phyloP scores from a whole-genome alignment of 306 rosid species.

The Quillaja saponaria region DNA sequence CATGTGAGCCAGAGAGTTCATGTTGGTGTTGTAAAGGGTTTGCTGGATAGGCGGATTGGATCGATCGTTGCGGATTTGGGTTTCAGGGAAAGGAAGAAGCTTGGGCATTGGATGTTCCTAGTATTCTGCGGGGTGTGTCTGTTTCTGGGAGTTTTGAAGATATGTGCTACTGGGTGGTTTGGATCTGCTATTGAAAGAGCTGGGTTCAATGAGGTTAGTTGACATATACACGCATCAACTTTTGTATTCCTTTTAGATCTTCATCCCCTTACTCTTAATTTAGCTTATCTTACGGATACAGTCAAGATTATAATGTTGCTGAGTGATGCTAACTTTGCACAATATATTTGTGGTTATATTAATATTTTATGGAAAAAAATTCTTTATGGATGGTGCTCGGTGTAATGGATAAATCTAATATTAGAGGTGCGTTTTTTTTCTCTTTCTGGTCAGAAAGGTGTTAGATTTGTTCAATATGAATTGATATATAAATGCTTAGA shows the following conservation, averaged over 20 bases:
- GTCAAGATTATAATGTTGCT: not conserved
- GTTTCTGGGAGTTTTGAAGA: constrained; percentile 82
- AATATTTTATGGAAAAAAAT: too few species aligned
- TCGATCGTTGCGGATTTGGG: constrained; percentile 64
- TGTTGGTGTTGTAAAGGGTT: constrained; percentile 43
- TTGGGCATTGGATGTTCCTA: constrained; percentile 91
- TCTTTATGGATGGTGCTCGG: too few species aligned
- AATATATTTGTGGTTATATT: too few species aligned
- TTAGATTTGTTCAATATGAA: too few species aligned
- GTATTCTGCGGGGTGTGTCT: constrained; percentile 79
- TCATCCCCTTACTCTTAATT: not conserved
- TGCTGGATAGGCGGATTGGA: constrained; percentile 60
- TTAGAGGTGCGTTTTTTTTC: too few species aligned
- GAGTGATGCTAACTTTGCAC: too few species aligned
- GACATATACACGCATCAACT: not conserved
- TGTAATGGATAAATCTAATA: too few species aligned
- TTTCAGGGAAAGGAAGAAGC: constrained; percentile 63
- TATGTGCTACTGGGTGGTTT: constrained; percentile 95
- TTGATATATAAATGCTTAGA: too few species aligned
- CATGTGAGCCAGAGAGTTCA: constrained; percentile 60
- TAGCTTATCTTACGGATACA: not conserved
- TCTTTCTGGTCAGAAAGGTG: too few species aligned
- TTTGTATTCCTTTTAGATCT: not conserved
- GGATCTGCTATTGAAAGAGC: constrained; percentile 83
- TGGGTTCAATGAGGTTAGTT: constrained; percentile 55